Evolutionary conservation across 768 basidiomycete species (phyloP).

Genomic region (Agrocybe praecox): DNA sequence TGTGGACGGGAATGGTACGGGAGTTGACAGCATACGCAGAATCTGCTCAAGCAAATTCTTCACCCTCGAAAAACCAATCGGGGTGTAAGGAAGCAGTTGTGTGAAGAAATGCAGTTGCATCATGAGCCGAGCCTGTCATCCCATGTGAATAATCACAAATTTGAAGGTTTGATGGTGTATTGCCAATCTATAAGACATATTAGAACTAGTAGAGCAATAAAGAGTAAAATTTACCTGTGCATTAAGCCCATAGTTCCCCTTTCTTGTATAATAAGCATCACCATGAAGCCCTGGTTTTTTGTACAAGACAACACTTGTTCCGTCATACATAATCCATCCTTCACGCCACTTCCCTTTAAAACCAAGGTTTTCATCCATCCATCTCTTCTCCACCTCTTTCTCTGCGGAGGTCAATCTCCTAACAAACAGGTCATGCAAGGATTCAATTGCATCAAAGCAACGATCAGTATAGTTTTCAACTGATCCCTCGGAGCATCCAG

Average conservation of each 20-base stretch:
- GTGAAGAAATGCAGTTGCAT: slow-evolving; percentile 33
- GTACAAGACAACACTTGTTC: slow-evolving; percentile 29
- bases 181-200: slow-evolving; percentile 30
- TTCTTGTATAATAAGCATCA: slow-evolving; percentile 35
- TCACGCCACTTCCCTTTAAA: slow-evolving; percentile 33
- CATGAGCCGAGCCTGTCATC: slow-evolving; percentile 34
- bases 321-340: slow-evolving; percentile 35
- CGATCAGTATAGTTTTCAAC: slow-evolving; percentile 28
- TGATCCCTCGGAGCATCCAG: slow-evolving; percentile 8
- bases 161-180: slow-evolving; percentile 27
- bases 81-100: slow-evolving; percentile 26
- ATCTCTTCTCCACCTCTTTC: slow-evolving; percentile 33
- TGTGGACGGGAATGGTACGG: slow-evolving; percentile 24
- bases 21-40: slow-evolving; percentile 16
- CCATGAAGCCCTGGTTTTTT: slow-evolving; percentile 28
- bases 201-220: neutral
- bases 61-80: slow-evolving; percentile 23
- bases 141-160: slow-evolving; percentile 36
- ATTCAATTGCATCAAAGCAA: slow-evolving; percentile 25
- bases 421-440: slow-evolving; percentile 29
- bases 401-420: slow-evolving; percentile 27
- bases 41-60: slow-evolving; percentile 29
- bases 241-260: slow-evolving; percentile 38
- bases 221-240: slow-evolving; percentile 27
- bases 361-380: slow-evolving; percentile 32